Conservation (phyloP, 495 filamentous ascomycete species). For the Melanomma pulvis-pyrius region DNA sequence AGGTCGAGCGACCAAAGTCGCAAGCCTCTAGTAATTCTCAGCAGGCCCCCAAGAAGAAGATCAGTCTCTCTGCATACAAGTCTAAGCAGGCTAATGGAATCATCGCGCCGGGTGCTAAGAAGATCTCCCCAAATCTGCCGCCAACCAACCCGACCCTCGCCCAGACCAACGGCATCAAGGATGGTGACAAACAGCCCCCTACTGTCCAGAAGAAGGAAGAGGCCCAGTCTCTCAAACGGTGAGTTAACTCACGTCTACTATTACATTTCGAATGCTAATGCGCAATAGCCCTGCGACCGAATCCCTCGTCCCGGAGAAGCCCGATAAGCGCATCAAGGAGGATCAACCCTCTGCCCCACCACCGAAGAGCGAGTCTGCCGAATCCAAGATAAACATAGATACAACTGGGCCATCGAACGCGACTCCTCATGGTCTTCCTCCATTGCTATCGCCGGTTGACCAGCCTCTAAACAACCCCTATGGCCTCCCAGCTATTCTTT, state of each 20-base stretch:
- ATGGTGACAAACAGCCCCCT: background rate
- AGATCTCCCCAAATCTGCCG: slow-evolving; percentile 26
- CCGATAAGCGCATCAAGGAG: slow-evolving; percentile 16
- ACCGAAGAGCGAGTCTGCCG: slow-evolving; percentile 3
- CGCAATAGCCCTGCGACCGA: slow-evolving; percentile 5
- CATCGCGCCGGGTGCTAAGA: slow-evolving; percentile 28
- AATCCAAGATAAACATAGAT: slow-evolving; percentile 20
- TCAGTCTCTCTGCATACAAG: slow-evolving; percentile 40
- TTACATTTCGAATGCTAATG: slow-evolving; percentile 5
- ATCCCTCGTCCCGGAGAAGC: background rate
- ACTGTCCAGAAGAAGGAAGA: background rate
- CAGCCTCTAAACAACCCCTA: slow-evolving; percentile 30
- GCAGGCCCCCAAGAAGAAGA: slow-evolving; percentile 39
- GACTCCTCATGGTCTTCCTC: slow-evolving; percentile 38
- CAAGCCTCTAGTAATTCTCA: slow-evolving; percentile 8
- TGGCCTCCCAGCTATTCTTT: slow-evolving; percentile 34
- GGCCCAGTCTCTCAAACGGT: slow-evolving; percentile 6
- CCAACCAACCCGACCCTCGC: slow-evolving; percentile 7
- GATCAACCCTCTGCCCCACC: background rate
- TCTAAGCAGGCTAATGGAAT: slow-evolving; percentile 36
- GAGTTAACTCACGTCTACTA: background rate
- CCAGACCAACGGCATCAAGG: slow-evolving; percentile 26
- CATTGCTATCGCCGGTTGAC: slow-evolving; percentile 31
- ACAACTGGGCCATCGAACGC: slow-evolving; percentile 26
- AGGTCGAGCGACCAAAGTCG: slow-evolving; percentile 17